A percentile compares a stretch with the other conserved stretches of the same genome.
Evolutionary conservation across 1,284 basidiomycete species (phyloP).

Genomic region (Mixia osmundae): DNA sequence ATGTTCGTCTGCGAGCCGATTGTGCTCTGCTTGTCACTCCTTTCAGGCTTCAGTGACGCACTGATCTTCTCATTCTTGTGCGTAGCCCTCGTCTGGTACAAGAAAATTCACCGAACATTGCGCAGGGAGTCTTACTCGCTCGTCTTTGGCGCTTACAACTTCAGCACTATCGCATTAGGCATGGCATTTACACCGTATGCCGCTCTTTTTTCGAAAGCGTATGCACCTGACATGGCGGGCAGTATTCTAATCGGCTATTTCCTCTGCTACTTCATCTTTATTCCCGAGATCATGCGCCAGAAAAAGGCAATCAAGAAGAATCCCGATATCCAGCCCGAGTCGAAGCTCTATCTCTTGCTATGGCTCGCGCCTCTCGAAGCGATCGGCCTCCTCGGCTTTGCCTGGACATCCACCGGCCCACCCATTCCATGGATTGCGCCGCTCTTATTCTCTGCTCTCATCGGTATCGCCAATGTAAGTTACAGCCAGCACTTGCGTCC

Average conservation of each 20-base stretch:
- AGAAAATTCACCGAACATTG: too few relatives aligned
- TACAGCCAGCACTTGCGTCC: too few relatives aligned
- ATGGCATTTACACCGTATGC: slow-evolving; percentile 23
- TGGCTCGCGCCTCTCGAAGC: slow-evolving; percentile 22
- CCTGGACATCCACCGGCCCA: slow-evolving; percentile 24
- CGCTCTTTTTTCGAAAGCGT: too few relatives aligned
- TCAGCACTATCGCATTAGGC: slow-evolving; percentile 14
- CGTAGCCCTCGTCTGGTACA: too few relatives aligned
- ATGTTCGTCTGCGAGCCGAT: slow-evolving; percentile 25
- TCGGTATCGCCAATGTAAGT: slow-evolving; percentile 27
- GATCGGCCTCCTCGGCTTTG: slow-evolving; percentile 26
- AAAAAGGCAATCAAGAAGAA: neutral
- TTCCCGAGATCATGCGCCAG: slow-evolving; percentile 18
- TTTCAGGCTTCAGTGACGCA: slow-evolving; percentile 24
- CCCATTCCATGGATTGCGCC: slow-evolving; percentile 24
- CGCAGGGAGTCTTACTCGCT: too few relatives aligned
- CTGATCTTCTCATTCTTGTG: slow-evolving; percentile 24
- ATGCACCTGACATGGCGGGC: too few relatives aligned
- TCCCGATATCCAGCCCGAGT: slow-evolving; percentile 6
- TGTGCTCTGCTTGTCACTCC: slow-evolving; percentile 23
- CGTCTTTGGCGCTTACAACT: slow-evolving; percentile 20
- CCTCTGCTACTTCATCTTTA: slow-evolving; percentile 21
- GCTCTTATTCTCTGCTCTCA: slow-evolving; percentile 24
- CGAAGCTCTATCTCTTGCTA: slow-evolving; percentile 21
- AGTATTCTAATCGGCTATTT: slow-evolving; percentile 25